Evolutionary conservation across 306 rosid genomes (phyloP), one percentile per base, ranked within the genome.

Genomic region (Trifolium subterraneum): DNA sequence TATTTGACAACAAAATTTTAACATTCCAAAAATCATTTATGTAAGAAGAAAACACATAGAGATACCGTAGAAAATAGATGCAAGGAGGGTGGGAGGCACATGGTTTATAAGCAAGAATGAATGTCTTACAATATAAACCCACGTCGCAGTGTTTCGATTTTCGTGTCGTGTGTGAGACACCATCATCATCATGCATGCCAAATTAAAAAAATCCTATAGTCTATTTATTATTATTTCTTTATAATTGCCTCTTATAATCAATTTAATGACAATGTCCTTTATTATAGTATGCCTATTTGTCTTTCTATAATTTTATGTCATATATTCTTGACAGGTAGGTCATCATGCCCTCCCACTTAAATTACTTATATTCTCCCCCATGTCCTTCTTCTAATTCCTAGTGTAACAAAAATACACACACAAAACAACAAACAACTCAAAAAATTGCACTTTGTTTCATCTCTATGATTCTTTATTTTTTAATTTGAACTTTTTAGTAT

Each of bases 281-380:
- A 31, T 63, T 55, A 65, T 47, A 5, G 51, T 70, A 65, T 64
- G 19, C 25, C 18, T 55, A 64, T 77, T 50, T 78, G 71, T 25
- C 70, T 51, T 80, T 74, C 72, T 52, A 79, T 62, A 62, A n/a
- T 79, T 76, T 58, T 62, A 55, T 47, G 70, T 71, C 76, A 80
- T 9, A 36, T 62, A 31, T 80, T 78, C 84, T 81, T 78, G 91
- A 85, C 93, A 88, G 93, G 83, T 86, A 86, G 82, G 72, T 84
- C 93, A 88, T 90, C 76, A 88, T 87, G 90, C 91, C 86, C 75
- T 71, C 79, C 96, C 93, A 88, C 93, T 90, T 86, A 71, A 61
- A 67, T 71, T 76, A 76, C 13, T 71, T 77, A 71, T 83, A 71
- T 76, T 81, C 78, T 72, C 56, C 72, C 72, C 36, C 63, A 67